Evolutionary conservation across 2,329 filamentous ascomycete species (phyloP), one percentile per base, ranked within the genome.

Genomic region (Paracamarosporium sp.): DNA sequence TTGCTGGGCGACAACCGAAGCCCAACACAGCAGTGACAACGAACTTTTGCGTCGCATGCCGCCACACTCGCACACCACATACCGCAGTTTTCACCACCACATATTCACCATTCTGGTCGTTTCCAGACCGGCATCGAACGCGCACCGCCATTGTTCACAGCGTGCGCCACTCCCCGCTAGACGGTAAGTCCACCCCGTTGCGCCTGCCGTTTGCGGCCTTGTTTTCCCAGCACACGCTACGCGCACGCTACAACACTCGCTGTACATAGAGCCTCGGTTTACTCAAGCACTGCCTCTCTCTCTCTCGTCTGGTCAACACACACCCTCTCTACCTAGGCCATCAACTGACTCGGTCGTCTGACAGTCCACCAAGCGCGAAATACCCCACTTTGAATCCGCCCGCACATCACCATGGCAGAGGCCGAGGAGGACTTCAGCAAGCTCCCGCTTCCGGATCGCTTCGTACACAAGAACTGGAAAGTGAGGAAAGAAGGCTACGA

Each of bases 401-500:
- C 56, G 53, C 53, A 55, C 47, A 59, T 46, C 62, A 72, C 55
- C 68, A 96, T 96, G 92, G 91, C 90, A 56, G 92, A 96, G 65
- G 81, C 85, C 75, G 91, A 94, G 77, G 91, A 93, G 73, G 92
- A 96, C 76, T 94, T 90, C 76, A 72, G 88, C 79, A 86, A 89
- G 63, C 81, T 96, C 61, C 90, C 92, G 41, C 78, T 96, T 55
- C 82, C 87, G 43, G 92, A 96, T 63, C 87, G 92, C 74, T 96
- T 93, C 79, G 82, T 86, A 53, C 92, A 96, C 82, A 96, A 96
- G 90, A 87, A 91, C 72, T 99, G 95, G 95, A 99, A 99, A 85
- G 93, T 96, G 40, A 87, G 95, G 72, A 99, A 99, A 80, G 88
- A 88, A 73, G 95, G 89, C 52, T 99, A 98, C 75, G 95, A 99